Evolutionary conservation across 2,329 filamentous ascomycete genomes (phyloP).

Genomic region (Rhynchosporium graminicola): DNA sequence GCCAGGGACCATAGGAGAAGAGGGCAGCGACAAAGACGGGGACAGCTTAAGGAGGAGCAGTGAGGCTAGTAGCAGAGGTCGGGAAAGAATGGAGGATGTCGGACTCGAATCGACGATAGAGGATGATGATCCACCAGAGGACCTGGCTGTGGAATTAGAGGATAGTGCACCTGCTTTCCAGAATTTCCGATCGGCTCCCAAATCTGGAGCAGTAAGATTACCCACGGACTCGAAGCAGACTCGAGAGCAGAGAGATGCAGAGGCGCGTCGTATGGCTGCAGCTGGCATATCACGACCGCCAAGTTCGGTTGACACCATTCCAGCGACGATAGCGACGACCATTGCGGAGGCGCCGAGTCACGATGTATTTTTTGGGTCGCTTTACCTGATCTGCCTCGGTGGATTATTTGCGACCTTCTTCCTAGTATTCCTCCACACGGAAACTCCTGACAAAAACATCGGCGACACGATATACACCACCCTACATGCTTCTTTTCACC

Average conservation of each 20-base stretch:
- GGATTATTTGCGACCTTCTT: slow-evolving; percentile 86
- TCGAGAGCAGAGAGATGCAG: slow-evolving; percentile 30
- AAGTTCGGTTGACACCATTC: slow-evolving; percentile 47
- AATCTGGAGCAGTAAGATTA: slow-evolving; percentile 38
- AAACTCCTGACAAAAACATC: slow-evolving; percentile 67
- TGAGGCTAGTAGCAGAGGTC: slow-evolving; percentile 51
- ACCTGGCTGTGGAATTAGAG: slow-evolving; percentile 56
- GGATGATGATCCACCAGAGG: slow-evolving; percentile 60
- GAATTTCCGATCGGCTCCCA: slow-evolving; percentile 47
- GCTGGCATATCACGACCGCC: slow-evolving; percentile 33
- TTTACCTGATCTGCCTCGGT: slow-evolving; percentile 83
- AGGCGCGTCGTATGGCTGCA: slow-evolving; percentile 24
- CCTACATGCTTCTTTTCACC: slow-evolving; percentile 80
- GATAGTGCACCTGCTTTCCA: slow-evolving; percentile 63
- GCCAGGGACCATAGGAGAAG: slow-evolving; percentile 42
- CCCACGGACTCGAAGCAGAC: slow-evolving; percentile 32
- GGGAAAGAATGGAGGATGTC: slow-evolving; percentile 77
- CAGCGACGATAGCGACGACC: slow-evolving; percentile 56
- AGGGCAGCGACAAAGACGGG: slow-evolving; percentile 38
- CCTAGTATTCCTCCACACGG: slow-evolving; percentile 86
- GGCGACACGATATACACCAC: slow-evolving; percentile 95
- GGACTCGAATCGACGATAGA: slow-evolving; percentile 71
- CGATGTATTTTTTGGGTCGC: slow-evolving; percentile 87
- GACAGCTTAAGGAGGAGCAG: slow-evolving; percentile 34
- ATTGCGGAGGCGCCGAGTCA: slow-evolving; percentile 74